A percentile compares a stretch with the other conserved stretches of the same genome.
Evolutionary conservation across 1,284 basidiomycete species (phyloP).

Genomic region (Leccinum fallax): DNA sequence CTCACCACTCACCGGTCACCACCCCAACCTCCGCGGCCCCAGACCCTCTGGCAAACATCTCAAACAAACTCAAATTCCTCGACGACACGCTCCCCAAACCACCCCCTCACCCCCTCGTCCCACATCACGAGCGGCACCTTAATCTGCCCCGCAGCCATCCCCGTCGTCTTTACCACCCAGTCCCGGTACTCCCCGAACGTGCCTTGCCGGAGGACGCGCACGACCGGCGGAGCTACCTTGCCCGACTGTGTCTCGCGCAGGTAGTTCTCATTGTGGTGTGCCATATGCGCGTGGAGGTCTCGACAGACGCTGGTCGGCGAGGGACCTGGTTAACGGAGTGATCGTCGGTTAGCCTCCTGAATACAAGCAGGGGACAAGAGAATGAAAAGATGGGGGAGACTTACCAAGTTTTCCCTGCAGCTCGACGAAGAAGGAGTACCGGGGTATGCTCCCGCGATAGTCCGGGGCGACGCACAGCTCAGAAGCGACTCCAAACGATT

Average conservation of each 20-base stretch:
- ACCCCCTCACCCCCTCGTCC: constrained; percentile 10
- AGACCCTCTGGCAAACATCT: neutral
- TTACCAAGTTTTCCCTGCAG: no score
- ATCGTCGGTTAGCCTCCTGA: neutral
- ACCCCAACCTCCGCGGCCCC: neutral
- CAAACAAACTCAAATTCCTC: constrained; percentile 10
- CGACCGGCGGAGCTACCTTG: constrained; percentile 9
- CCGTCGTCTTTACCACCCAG: constrained; percentile 17
- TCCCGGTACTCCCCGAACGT: constrained; percentile 24
- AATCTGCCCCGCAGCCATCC: constrained; percentile 15
- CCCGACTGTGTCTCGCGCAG: constrained; percentile 9
- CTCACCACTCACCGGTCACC: no score
- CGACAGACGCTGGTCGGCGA: constrained; percentile 3
- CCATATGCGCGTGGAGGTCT: constrained; percentile 13
- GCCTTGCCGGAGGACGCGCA: constrained; percentile 21
- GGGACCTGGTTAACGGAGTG: neutral
- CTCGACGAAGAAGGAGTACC: constrained; percentile 8
- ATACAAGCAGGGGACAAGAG: neutral
- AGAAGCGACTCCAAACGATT: constrained; percentile 19
- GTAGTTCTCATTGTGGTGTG: constrained; percentile 22
- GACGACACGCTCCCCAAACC: constrained; percentile 16
- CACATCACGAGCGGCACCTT: constrained; percentile 25
- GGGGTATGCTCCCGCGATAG: constrained; percentile 17
- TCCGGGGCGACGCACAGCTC: constrained; percentile 23
- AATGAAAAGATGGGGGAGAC: neutral